Percentiles rank a stretch among this genome's conserved stretches.
Evolutionary conservation across 192 early-diverging fungal genomes (phyloP).

Genomic region (Mortierella antarctica): DNA sequence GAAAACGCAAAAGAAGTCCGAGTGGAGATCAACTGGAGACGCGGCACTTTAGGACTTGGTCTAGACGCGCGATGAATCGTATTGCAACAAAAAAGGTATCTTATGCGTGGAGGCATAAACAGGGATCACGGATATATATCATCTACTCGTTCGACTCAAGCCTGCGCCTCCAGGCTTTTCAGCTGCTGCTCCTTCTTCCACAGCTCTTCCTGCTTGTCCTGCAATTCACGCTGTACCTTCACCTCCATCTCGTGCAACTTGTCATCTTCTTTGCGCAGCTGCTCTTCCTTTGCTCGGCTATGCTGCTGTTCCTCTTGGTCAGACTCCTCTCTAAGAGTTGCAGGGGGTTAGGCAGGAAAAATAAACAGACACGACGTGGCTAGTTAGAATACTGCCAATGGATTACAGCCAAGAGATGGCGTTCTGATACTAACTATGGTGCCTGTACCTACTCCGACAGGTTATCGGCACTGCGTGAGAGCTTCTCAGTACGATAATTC

Average conservation of each 20-base stretch:
- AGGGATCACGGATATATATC: neutral
- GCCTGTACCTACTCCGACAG: conserved; percentile 50
- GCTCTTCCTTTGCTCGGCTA: conserved; percentile 65
- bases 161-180: conserved; percentile 55
- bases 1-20: no score
- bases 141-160: neutral
- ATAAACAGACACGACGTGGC: neutral
- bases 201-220: conserved; percentile 67
- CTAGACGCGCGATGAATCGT: neutral
- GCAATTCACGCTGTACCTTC: conserved; percentile 64
- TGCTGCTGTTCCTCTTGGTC: conserved; percentile 32
- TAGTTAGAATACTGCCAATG: neutral
- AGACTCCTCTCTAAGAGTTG: conserved; percentile 15
- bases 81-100: neutral
- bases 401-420: neutral
- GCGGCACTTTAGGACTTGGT: no score
- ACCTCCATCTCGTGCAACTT: conserved; percentile 65
- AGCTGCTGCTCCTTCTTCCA: conserved; percentile 68
- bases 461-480: conserved; percentile 58
- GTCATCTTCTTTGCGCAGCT: conserved; percentile 64
- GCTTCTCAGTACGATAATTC: conserved; percentile 93
- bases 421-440: neutral
- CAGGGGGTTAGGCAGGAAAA: neutral
- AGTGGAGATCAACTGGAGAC: no score
- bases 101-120: neutral